Base-by-base conservation (phyloP, 441 rosid species). In the Bruguiera hainesii region DNA sequence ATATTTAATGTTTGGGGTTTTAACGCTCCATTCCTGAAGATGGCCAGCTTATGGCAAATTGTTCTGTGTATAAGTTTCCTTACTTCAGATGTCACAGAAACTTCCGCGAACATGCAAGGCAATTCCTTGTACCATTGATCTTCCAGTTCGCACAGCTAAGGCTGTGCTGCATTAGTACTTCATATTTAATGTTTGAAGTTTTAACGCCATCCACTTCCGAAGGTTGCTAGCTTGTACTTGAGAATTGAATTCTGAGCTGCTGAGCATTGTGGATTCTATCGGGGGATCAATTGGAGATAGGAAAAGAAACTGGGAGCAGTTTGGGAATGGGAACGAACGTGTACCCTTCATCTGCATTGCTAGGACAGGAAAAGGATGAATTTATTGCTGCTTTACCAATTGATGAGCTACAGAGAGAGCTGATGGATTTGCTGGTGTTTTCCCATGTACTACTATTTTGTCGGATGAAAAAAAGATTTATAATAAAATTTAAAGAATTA, bases 341-440 rank as follows among this genome's bases (percentile, higher is more conserved):
- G 98, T 91, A 93, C 74, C 98, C 97, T 65, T 84, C 98, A 48
- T 93, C 98, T 69, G 89, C 98, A 52, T 79, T 93, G 74, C 83
- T 93, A 59, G 98, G 98, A 53, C 93, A 93, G 68, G 72, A 82
- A 80, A 93, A 89, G 75, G 95, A 91, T 73, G 96, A 84, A 82
- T 85, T 93, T 23, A 85, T 84, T 42, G 90, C 69, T 69, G 89
- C 95, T 60, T 80, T 93, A 69, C 96, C 96, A 0, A 67, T 91
- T 31, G 97, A 93, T 78, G 99, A 94, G 74, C 87, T 94, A 94
- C 91, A 39, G 99, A 94, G 73, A 89, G 89, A 75, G 98, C 98
- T 31, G 99, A 95, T 85, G 99, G 98, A 16, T 95, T 95, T 80
- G 98, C 98, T 82, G 99, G 99, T 30, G 97, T 95, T 66, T 95